Percentiles rank a stretch among this genome's conserved stretches.
phyloP scores from a whole-genome alignment of 1,139 yeast genomes.

The Saccharomyces hybrid region DNA sequence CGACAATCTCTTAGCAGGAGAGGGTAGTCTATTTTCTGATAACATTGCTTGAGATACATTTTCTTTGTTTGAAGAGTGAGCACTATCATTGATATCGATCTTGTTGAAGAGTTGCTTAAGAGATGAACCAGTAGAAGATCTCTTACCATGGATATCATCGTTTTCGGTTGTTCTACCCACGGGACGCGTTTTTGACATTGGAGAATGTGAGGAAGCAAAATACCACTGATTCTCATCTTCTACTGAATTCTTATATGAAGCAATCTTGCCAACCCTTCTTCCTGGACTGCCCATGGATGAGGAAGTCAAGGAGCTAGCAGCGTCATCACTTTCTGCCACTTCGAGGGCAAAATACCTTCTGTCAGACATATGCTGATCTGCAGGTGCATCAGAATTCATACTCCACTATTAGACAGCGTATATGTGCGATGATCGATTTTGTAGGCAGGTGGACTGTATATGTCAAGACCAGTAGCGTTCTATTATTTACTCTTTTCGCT shows the following conservation, averaged over 20 bases:
- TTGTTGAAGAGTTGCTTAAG: conserved; percentile 26
- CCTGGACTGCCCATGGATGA: neutral
- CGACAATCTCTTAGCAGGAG: neutral
- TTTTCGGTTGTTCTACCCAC: neutral
- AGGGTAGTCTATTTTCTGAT: neutral
- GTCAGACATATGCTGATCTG: neutral
- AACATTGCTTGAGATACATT: neutral
- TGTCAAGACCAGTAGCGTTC: neutral
- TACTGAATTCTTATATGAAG: neutral
- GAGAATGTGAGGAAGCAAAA: conserved; percentile 23
- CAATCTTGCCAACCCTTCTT: neutral
- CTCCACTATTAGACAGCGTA: neutral
- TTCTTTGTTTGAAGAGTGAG: neutral
- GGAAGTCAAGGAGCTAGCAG: neutral
- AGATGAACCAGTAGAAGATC: conserved; percentile 30
- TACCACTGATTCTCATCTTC: conserved; percentile 16
- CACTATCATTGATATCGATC: conserved; percentile 21
- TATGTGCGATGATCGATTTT: neutral
- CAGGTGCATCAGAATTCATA: neutral
- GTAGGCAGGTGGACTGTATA: too few species aligned
- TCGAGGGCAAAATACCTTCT: neutral
- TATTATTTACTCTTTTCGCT: neutral
- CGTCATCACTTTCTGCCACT: neutral
- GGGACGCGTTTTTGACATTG: conserved; percentile 23
- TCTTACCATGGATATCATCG: conserved; percentile 7